Base-by-base conservation (phyloP, 768 basidiomycete genomes). In the Mycena crocata region DNA sequence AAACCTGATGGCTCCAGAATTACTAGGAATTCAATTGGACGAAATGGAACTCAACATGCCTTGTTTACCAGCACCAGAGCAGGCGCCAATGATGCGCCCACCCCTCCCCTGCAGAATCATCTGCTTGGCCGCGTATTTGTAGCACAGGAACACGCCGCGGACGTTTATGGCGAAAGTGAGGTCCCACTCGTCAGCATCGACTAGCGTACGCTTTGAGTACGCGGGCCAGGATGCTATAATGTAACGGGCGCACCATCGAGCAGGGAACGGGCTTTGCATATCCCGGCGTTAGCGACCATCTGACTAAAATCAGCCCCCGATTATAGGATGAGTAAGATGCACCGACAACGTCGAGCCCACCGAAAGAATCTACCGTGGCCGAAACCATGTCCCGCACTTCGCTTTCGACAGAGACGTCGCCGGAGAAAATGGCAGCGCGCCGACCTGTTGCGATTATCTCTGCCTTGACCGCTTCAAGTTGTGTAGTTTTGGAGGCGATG, bases 21-120 rank as follows among this genome's bases (percentile, higher is more conserved):
- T 28, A 21, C 44, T 19, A 46, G 13, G 7, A 9, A 17, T 24
- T 1, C 5, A 34, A 14, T n/a, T 24, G 44, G 23, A 37, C 1
- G 15, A 39, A 42, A 17, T 40, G n/a, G 12, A 60, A 5, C 35
- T 4, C 32, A 12, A 44, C 17, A 7, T 34, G 57, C 62, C 79
- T 73, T 51, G 34, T 44, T 75, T 74, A 9, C 77, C 79, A 0
- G 73, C 72, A 1, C 72, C 67, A 4, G 80, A 81, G 23, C 35
- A 73, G 2, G 72, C 72, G 10, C 76, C 75, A 26, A 78, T 73
- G 14, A 78, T 74, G 23, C 73, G 69, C 4, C 77, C 77, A 1
- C 76, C 76, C 13, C 70, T 70, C 15, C 76, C 74, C 63, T 76
- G 75, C 19, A 54, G 48, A 28, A 78, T 70, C 76, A 78, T 78